These are phyloP conservation scores for Entonaema liquescens DNA, from an alignment of 495 filamentous ascomycete genomes.

Conservation along the genomic window DNA sequence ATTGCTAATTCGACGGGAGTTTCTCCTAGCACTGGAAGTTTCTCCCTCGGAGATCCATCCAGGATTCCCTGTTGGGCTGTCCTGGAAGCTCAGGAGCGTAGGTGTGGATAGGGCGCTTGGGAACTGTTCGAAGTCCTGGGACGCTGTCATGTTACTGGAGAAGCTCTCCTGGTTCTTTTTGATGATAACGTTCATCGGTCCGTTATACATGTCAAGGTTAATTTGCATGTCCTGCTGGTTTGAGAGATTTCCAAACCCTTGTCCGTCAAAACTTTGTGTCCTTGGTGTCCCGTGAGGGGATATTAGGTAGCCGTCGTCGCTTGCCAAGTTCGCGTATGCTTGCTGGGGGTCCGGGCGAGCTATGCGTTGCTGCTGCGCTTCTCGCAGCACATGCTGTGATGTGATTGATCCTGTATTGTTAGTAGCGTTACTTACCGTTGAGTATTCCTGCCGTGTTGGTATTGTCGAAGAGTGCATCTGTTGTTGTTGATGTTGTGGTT, in stretches of 20 bases:
- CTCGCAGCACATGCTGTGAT: constrained; percentile 70
- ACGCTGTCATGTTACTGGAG: constrained; percentile 40
- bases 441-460: constrained; percentile 59
- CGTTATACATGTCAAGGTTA: constrained; percentile 53
- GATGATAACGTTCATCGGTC: constrained; percentile 51
- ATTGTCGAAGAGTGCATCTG: constrained; percentile 53
- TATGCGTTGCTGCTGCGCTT: constrained; percentile 77
- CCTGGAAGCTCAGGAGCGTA: constrained; percentile 56
- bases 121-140: constrained; percentile 54
- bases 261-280: constrained; percentile 52
- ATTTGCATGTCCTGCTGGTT: constrained; percentile 46
- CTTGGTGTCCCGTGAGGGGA: constrained; percentile 60
- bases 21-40: constrained; percentile 47
- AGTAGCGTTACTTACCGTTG: constrained; percentile 65
- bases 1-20: constrained; percentile 60
- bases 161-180: constrained; percentile 55
- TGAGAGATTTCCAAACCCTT: constrained; percentile 44
- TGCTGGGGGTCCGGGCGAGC: constrained; percentile 67
- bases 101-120: constrained; percentile 55
- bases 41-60: constrained; percentile 59
- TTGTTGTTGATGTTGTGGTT: constrained; percentile 32
- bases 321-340: constrained; percentile 49
- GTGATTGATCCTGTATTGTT: constrained; percentile 67
- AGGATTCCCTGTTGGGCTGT: constrained; percentile 50
- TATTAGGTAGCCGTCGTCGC: constrained; percentile 52